These are phyloP conservation scores for Solanum corneliomulleri DNA, from an alignment of 257 asterid species.

Conservation along the genomic window DNA sequence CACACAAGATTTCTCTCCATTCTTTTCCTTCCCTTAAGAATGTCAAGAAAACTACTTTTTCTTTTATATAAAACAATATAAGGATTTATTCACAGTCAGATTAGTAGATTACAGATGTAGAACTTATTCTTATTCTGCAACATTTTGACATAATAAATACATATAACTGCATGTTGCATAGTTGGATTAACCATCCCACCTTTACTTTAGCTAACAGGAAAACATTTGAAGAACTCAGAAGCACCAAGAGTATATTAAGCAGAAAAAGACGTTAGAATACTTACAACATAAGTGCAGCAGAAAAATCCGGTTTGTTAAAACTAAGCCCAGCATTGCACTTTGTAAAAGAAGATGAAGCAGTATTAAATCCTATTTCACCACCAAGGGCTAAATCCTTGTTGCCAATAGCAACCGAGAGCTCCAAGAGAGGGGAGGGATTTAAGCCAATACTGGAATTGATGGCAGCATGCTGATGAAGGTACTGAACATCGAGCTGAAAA, in stretches of 20 bases:
- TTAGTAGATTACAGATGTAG: background rate
- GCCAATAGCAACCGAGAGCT: conserved; percentile 66
- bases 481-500: conserved; percentile 71
- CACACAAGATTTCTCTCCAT: background rate
- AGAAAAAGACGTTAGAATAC: conserved; percentile 5
- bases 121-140: background rate
- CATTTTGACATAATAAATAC: background rate
- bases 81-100: background rate
- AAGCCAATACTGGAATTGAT: conserved; percentile 69
- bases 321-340: conserved; percentile 75
- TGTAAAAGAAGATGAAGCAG: conserved; percentile 63
- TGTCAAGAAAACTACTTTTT: background rate
- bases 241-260: background rate
- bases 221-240: background rate
- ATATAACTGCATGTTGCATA: background rate
- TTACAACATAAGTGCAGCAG: conserved; percentile 67
- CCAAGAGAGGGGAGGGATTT: conserved; percentile 71
- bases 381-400: conserved; percentile 54
- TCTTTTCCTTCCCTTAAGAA: background rate
- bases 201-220: background rate
- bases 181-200: background rate
- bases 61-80: background rate
- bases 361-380: conserved; percentile 68
- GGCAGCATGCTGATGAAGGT: conserved; percentile 60
- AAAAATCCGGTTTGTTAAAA: conserved; percentile 62